Percentiles rank a stretch among this genome's conserved stretches.
Conservation (phyloP, 2,329 filamentous ascomycete species). For the Aureobasidium lini region DNA sequence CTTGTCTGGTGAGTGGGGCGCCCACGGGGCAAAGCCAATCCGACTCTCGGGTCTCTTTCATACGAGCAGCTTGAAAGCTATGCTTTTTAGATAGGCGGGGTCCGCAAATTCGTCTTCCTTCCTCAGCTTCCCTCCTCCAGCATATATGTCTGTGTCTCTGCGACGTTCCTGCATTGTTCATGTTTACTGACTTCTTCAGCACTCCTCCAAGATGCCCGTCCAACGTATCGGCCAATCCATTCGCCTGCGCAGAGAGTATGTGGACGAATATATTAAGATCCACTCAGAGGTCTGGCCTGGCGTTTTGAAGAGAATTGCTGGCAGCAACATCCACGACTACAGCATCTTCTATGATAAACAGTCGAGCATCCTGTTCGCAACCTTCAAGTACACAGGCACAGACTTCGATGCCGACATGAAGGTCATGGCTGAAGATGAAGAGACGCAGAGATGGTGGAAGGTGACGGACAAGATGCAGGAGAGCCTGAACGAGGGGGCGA, state of each 20-base stretch:
- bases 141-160: conserved; percentile 2
- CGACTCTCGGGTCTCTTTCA: conserved; percentile 10
- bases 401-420: conserved; percentile 70
- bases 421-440: conserved; percentile 63
- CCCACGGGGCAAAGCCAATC: conserved; percentile 9
- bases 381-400: conserved; percentile 70
- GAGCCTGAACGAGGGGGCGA: conserved; percentile 50
- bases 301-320: conserved; percentile 66
- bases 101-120: neutral
- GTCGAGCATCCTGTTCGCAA: conserved; percentile 61
- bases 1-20: conserved; percentile 8
- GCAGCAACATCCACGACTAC: conserved; percentile 69
- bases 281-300: conserved; percentile 72
- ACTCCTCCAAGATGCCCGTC: neutral
- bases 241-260: conserved; percentile 58
- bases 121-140: neutral
- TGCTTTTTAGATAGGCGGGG: conserved; percentile 10
- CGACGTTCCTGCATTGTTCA: neutral
- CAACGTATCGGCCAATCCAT: conserved; percentile 63
- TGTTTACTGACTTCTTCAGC: neutral
- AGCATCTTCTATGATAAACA: conserved; percentile 62
- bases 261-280: conserved; percentile 64
- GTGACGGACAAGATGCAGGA: conserved; percentile 73
- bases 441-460: conserved; percentile 70
- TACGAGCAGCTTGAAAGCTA: conserved; percentile 9